phyloP scores from a whole-genome alignment of 345 rosid genomes.

The Acer negundo region DNA sequence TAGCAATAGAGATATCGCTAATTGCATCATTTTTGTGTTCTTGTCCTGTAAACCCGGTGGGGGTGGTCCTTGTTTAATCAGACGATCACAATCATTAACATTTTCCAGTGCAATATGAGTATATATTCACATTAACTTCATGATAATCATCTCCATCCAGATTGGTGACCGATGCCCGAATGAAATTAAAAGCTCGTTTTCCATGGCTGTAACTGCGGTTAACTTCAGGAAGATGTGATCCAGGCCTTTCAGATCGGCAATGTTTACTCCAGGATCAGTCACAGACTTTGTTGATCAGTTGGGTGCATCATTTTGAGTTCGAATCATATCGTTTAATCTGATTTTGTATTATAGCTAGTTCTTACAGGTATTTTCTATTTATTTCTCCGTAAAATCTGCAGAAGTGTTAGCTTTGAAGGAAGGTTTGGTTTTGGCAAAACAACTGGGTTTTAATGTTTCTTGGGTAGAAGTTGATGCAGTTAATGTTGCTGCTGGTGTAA shows the following conservation, averaged over 20 bases:
- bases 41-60: no score
- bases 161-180: background rate
- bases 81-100: background rate
- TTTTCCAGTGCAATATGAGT: background rate
- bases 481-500: no score
- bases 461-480: no score
- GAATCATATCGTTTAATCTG: no score
- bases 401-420: no score
- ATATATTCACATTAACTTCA: background rate
- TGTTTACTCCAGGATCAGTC: background rate
- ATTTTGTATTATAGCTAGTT: no score
- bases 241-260: background rate
- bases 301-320: background rate
- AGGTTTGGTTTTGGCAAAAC: no score
- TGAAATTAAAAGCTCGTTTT: background rate
- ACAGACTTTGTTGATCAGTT: background rate
- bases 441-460: no score
- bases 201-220: background rate
- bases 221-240: background rate
- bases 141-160: background rate
- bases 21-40: no score
- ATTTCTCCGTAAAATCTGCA: no score
- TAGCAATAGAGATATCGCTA: no score
- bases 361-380: no score
- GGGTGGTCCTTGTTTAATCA: background rate